Conservation (phyloP, 257 asterid species). For the Fraxinus quadrangulata region DNA sequence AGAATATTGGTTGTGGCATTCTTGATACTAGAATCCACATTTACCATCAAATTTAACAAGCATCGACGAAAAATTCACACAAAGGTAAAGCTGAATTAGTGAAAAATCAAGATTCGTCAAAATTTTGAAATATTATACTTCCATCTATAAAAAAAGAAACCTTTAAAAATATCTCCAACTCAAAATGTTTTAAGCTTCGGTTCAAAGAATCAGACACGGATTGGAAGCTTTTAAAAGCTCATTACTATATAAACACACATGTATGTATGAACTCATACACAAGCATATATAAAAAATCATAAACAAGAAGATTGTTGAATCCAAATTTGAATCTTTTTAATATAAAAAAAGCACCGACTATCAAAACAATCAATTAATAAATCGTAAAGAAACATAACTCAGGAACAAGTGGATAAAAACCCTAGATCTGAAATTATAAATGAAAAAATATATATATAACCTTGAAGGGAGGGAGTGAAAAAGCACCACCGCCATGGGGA, state of each 20-base stretch:
- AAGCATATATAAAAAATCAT: neutral
- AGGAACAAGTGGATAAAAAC: slow-evolving; percentile 4
- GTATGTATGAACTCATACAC: neutral
- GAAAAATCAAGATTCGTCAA: neutral
- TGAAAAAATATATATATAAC: slow-evolving; percentile 15
- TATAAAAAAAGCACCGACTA: neutral
- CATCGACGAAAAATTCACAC: neutral
- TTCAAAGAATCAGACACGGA: neutral
- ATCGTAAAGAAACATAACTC: slow-evolving; percentile 1
- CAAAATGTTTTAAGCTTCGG: neutral
- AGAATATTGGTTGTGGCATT: neutral
- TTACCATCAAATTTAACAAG: neutral
- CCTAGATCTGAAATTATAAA: neutral
- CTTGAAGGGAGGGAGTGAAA: slow-evolving; percentile 27
- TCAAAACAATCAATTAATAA: neutral
- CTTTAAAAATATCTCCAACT: neutral
- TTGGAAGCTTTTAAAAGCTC: slow-evolving; percentile 6
- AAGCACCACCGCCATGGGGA: slow-evolving; percentile 36
- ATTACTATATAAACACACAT: neutral
- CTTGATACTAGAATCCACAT: neutral
- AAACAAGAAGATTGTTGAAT: neutral
- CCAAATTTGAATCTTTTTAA: neutral
- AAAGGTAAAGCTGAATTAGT: neutral
- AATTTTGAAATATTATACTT: neutral
- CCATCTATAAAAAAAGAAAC: neutral